phyloP scores from a whole-genome alignment of 192 early-diverging fungal species.

The Coemansia interrupta region DNA sequence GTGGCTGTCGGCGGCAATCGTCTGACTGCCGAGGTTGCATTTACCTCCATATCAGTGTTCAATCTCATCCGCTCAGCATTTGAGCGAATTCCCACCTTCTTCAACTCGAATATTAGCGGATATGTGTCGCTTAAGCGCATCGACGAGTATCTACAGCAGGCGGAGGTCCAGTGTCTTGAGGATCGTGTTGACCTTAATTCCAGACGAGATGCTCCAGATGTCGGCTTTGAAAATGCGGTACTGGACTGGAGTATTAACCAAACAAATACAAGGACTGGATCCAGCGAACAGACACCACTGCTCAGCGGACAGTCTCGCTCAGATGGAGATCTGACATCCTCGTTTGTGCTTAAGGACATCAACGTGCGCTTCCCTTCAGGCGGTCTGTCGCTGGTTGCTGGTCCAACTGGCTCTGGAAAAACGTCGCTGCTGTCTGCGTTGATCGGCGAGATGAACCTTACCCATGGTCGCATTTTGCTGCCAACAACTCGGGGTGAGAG shows the following conservation, averaged over 20 bases:
- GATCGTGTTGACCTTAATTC: conserved; percentile 21
- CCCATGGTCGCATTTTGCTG: conserved; percentile 27
- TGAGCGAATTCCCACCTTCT: conserved; percentile 58
- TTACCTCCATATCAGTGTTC: conserved; percentile 71
- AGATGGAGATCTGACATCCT: background rate
- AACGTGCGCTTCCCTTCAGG: conserved; percentile 64
- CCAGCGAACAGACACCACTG: conserved; percentile 17
- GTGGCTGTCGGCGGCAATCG: conserved; percentile 55
- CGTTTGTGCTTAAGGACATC: conserved; percentile 42
- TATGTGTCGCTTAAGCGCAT: conserved; percentile 69
- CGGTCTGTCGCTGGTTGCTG: conserved; percentile 71
- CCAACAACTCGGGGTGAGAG: conserved; percentile 25
- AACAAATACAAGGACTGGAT: background rate
- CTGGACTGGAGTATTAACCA: background rate
- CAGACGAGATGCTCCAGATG: background rate
- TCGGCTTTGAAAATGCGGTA: background rate
- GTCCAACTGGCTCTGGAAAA: conserved; percentile 88
- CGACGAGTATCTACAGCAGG: conserved; percentile 69
- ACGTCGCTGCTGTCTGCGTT: conserved; percentile 74
- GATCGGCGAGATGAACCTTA: conserved; percentile 72
- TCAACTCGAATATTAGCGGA: conserved; percentile 57
- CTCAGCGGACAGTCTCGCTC: background rate
- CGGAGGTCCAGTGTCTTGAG: conserved; percentile 59
- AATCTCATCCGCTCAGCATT: conserved; percentile 63
- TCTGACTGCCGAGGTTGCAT: conserved; percentile 64